These are phyloP conservation scores for Medicago lupulina DNA, from an alignment of 306 rosid genomes.

Conservation along the genomic window DNA sequence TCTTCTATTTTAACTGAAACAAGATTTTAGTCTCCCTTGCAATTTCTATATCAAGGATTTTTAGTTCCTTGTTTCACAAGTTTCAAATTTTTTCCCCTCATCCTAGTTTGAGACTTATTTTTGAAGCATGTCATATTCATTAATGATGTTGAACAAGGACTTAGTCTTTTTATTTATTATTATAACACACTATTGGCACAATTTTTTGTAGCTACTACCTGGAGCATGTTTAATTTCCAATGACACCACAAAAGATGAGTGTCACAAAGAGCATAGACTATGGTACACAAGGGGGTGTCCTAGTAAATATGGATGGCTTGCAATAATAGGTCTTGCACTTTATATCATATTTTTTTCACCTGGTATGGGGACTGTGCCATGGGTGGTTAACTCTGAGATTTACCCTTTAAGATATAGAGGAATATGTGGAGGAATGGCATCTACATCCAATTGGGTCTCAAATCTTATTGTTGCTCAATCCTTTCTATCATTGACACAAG, in stretches of 20 bases:
- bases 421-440: slow-evolving; percentile 70
- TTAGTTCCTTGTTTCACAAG: neutral
- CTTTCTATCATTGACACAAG: slow-evolving; percentile 56
- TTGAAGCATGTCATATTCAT: too few species aligned
- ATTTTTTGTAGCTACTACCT: slow-evolving; percentile 54
- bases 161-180: too few species aligned
- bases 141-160: too few species aligned
- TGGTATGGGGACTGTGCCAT: slow-evolving; percentile 75
- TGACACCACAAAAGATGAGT: slow-evolving; percentile 41
- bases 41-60: neutral
- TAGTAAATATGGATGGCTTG: slow-evolving; percentile 63
- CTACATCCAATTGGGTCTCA: slow-evolving; percentile 62
- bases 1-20: neutral
- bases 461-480: slow-evolving; percentile 71
- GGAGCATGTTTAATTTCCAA: slow-evolving; percentile 65
- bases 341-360: slow-evolving; percentile 68
- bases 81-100: too few species aligned
- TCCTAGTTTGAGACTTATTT: too few species aligned
- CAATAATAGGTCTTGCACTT: slow-evolving; percentile 55
- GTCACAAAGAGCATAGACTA: slow-evolving; percentile 42
- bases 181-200: neutral
- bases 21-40: neutral
- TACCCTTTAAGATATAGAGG: slow-evolving; percentile 68
- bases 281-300: slow-evolving; percentile 79
- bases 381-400: slow-evolving; percentile 77